Base-by-base conservation (phyloP, 2,329 filamentous ascomycete species). In the Penicillium sp. region DNA sequence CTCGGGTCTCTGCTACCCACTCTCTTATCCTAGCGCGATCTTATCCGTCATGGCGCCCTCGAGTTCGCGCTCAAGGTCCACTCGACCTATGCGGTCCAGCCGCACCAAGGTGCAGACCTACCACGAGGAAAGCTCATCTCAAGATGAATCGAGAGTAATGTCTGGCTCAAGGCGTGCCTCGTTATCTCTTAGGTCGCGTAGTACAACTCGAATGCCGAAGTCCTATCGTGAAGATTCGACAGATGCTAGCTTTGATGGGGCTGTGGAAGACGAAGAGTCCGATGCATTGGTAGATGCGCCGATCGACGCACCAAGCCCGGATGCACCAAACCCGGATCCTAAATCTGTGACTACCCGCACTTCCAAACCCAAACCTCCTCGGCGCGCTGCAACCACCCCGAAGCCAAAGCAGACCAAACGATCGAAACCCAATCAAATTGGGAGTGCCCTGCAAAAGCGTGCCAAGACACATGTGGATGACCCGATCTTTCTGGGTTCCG, bases 81-180 rank as follows among this genome's bases (percentile, higher is more conserved):
- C 69, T 48, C 69, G 70, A 13, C 73, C 73, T 18, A 53, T 72
- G 38, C 72, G 73, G 31, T 65, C 66, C 29, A 72, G 60, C 59
- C 72, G 73, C 52, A 69, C 64, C 9, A 65, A 63, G 49, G 68
- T 75, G 29, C 57, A 66, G 40, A 70, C 72, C 29, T 76, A 76
- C 50, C 66, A 72, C 37, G 73, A 76, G 59, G 68, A 72, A 18
- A 70, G 65, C 47, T 63, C 65, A 13, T 71, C 70, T 4, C 68
- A 71, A 16, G 65, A 69, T 15, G 66, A 60, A 54, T 60, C 31
- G 18, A 53, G 12, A 46, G 57, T 6, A 21, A 21, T 60, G 50
- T 5, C 56, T 29, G 45, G 32, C 34, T 42, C 59, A 3, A 56
- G 58, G 38, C 63, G 60, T 25, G 25, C 58, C 18, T 67, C 68